phyloP scores from a whole-genome alignment of 192 early-diverging fungal species.

The Backusella luteola region DNA sequence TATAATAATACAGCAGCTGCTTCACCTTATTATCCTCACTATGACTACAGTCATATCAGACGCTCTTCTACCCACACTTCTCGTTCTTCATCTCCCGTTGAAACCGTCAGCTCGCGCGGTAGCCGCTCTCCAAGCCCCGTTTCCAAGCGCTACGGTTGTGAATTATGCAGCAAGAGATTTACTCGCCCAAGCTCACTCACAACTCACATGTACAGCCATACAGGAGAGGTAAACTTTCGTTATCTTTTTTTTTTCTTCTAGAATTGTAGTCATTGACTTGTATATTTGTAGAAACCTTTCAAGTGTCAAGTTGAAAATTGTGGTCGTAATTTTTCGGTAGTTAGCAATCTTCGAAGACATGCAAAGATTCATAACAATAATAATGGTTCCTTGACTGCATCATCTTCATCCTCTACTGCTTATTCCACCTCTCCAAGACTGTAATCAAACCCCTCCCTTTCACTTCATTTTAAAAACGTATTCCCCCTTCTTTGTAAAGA shows the following conservation, averaged over 20 bases:
- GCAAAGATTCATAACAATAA: conserved; percentile 11
- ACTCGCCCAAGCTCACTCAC: conserved; percentile 32
- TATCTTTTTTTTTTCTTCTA: not conserved
- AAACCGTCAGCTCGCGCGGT: not conserved
- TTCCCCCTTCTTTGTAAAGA: not conserved
- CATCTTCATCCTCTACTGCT: conserved; percentile 2
- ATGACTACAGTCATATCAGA: not conserved
- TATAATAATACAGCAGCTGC: not conserved
- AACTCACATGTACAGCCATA: conserved; percentile 34
- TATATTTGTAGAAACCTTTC: conserved; percentile 15
- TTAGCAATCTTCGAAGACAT: conserved; percentile 20
- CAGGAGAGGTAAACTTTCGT: conserved; percentile 22
- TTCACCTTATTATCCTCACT: conserved; percentile 7
- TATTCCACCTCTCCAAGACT: not conserved
- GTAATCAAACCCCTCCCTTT: not conserved
- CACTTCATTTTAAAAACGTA: not conserved
- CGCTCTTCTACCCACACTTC: conserved; percentile 11
- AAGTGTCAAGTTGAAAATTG: conserved; percentile 15
- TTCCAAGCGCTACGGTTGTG: conserved; percentile 32
- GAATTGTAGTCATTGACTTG: not conserved
- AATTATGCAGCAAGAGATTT: conserved; percentile 27
- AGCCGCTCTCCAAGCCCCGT: not conserved
- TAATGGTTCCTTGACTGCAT: not conserved
- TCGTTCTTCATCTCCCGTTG: conserved; percentile 11
- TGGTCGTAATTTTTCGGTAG: conserved; percentile 14